Percentiles rank a stretch among this genome's conserved stretches.
Conservation (phyloP, 768 basidiomycete species). For the Xerocomus spinulosus region DNA sequence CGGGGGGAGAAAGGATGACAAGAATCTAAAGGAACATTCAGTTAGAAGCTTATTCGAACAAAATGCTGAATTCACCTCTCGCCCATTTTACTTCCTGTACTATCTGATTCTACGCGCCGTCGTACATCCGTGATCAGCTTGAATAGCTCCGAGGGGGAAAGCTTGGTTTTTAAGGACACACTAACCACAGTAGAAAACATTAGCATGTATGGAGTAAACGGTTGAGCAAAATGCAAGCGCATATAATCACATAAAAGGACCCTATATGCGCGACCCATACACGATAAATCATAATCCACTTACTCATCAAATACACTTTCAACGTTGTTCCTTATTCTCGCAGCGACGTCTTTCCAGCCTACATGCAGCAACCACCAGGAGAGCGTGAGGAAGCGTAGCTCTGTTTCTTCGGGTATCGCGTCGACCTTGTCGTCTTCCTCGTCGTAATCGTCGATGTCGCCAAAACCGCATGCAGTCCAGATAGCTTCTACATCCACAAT, state of each 20-base stretch:
- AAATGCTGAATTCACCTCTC: slow-evolving; percentile 8
- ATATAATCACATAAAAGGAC: background rate
- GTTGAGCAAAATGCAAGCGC: background rate
- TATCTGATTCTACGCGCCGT: slow-evolving; percentile 68
- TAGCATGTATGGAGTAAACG: slow-evolving; percentile 1
- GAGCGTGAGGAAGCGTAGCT: slow-evolving; percentile 76
- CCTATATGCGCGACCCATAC: background rate
- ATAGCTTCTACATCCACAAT: slow-evolving; percentile 24
- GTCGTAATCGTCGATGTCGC: slow-evolving; percentile 24
- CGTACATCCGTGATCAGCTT: slow-evolving; percentile 69
- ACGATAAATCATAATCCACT: slow-evolving; percentile 25
- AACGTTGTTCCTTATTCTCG: slow-evolving; percentile 67
- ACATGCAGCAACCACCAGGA: slow-evolving; percentile 93
- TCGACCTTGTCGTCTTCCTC: slow-evolving; percentile 29
- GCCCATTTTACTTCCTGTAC: slow-evolving; percentile 30
- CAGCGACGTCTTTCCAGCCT: slow-evolving; percentile 83
- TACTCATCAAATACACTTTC: slow-evolving; percentile 84
- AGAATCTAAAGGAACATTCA: slow-evolving; percentile 38
- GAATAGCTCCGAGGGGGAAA: slow-evolving; percentile 66
- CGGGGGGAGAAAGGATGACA: slow-evolving; percentile 70
- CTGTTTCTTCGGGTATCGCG: slow-evolving; percentile 60
- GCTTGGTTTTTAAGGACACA: slow-evolving; percentile 76
- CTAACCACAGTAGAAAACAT: slow-evolving; percentile 35
- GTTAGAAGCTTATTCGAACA: background rate
- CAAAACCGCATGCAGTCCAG: slow-evolving; percentile 21